Evolutionary conservation across 495 filamentous ascomycete genomes (phyloP).

Genomic region (Patellaria atrata): DNA sequence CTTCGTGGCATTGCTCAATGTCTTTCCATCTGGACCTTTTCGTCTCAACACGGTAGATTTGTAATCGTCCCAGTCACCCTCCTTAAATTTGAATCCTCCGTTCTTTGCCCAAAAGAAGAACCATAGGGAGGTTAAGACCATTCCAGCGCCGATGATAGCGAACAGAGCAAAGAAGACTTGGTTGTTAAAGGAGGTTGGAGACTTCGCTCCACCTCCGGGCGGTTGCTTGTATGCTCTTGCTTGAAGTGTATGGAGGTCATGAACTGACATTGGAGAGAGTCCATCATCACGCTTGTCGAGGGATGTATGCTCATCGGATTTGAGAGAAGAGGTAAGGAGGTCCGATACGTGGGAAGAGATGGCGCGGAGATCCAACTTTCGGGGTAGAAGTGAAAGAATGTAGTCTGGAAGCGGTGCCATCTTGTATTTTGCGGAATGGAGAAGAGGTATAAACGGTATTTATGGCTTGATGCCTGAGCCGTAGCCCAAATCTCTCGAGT

Average conservation of each 20-base stretch:
- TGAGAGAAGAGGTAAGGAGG: too few species aligned
- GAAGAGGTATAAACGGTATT: too few species aligned
- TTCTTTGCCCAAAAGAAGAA: slow-evolving; percentile 98
- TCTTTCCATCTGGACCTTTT: slow-evolving; percentile 74
- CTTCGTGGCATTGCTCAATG: slow-evolving; percentile 64
- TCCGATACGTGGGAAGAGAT: too few species aligned
- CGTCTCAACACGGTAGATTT: slow-evolving; percentile 90
- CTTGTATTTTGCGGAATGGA: too few species aligned
- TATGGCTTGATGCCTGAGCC: too few species aligned
- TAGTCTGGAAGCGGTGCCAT: too few species aligned
- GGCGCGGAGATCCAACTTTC: too few species aligned
- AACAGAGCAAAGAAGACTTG: slow-evolving; percentile 70
- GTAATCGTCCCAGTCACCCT: slow-evolving; percentile 95
- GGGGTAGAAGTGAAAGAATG: too few species aligned
- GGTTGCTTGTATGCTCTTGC: slow-evolving; percentile 19
- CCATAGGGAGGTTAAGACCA: slow-evolving; percentile 72
- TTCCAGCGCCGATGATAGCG: slow-evolving; percentile 61
- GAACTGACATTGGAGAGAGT: slow-evolving; percentile 12
- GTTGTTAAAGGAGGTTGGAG: slow-evolving; percentile 66
- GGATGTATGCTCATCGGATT: too few species aligned
- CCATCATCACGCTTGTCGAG: too few species aligned
- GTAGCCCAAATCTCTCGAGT: too few species aligned
- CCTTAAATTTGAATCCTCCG: slow-evolving; percentile 74
- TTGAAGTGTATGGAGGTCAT: slow-evolving; percentile 10
- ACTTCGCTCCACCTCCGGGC: slow-evolving; percentile 37